Percentiles rank a stretch among this genome's conserved stretches.
Evolutionary conservation across 139 green algal species (phyloP).

Genomic region (Chlorella sorokiniana): DNA sequence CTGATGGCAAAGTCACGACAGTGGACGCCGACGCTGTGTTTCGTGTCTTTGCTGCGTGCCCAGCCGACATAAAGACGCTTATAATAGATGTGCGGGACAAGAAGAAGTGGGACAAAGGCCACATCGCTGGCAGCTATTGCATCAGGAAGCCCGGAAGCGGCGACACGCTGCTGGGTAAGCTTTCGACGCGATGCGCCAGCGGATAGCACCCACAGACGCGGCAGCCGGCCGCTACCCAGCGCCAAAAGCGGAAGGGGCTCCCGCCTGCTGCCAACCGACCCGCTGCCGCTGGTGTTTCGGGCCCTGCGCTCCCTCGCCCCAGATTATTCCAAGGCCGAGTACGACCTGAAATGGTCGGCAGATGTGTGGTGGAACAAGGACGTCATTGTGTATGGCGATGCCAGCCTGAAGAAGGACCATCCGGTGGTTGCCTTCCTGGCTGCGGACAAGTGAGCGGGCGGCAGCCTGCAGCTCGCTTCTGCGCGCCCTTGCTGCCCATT

Average conservation of each 20-base stretch:
- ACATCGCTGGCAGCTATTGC: slow-evolving; percentile 57
- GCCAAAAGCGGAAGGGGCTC: too few relatives aligned
- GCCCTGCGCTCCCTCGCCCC: neutral
- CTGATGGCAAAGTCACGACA: slow-evolving; percentile 36
- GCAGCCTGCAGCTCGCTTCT: neutral
- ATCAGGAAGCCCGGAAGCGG: slow-evolving; percentile 59
- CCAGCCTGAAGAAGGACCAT: slow-evolving; percentile 65
- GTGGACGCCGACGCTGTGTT: slow-evolving; percentile 58
- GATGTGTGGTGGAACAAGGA: slow-evolving; percentile 71
- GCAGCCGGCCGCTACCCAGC: too few relatives aligned
- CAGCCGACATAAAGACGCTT: slow-evolving; percentile 51
- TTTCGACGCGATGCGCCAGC: neutral
- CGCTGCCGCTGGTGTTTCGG: neutral
- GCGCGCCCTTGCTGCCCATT: neutral
- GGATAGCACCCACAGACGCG: too few relatives aligned
- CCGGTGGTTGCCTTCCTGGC: slow-evolving; percentile 67
- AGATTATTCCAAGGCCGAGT: slow-evolving; percentile 58
- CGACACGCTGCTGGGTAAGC: slow-evolving; percentile 53
- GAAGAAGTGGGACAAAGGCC: slow-evolving; percentile 62
- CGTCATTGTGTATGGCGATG: slow-evolving; percentile 71
- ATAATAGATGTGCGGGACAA: slow-evolving; percentile 61
- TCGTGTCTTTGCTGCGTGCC: slow-evolving; percentile 61
- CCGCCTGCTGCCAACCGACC: neutral
- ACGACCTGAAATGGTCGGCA: slow-evolving; percentile 45
- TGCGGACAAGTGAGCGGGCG: slow-evolving; percentile 39